phyloP scores from a whole-genome alignment of 2,329 filamentous ascomycete species.

The Neoscytalidium dimidiatum region DNA sequence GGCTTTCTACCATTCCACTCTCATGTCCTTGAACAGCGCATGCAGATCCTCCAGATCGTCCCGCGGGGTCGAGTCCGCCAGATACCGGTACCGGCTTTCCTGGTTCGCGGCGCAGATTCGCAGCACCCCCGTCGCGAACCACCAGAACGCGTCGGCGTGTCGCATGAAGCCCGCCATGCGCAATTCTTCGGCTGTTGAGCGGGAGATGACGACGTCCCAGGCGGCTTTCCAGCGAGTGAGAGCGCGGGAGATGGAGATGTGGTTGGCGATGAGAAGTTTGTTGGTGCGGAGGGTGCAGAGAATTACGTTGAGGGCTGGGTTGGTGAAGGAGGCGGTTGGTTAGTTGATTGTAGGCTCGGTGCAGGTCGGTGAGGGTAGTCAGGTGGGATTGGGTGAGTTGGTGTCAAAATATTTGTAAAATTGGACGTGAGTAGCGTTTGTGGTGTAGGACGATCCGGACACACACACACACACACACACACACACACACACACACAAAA shows the following conservation, averaged over 20 bases:
- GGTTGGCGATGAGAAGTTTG: constrained; percentile 10
- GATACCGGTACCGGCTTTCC: constrained; percentile 6
- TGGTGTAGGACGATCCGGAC: too few relatives aligned
- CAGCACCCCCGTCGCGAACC: constrained; percentile 22
- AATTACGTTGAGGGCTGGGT: constrained; percentile 14
- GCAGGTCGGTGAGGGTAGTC: too few relatives aligned
- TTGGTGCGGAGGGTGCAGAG: constrained; percentile 18
- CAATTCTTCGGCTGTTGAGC: not conserved
- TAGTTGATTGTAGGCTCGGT: too few relatives aligned
- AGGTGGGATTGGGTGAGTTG: too few relatives aligned
- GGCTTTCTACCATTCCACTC: too few relatives aligned
- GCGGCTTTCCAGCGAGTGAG: constrained; percentile 24
- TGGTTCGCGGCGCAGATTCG: constrained; percentile 2
- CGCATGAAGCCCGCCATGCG: constrained; percentile 22
- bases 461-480: too few relatives aligned
- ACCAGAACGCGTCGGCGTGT: constrained; percentile 25
- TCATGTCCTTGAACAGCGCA: constrained; percentile 7
- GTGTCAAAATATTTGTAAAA: too few relatives aligned
- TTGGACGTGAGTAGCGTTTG: too few relatives aligned
- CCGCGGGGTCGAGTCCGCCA: constrained; percentile 16
- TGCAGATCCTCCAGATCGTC: constrained; percentile 22
- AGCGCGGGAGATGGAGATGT: constrained; percentile 19
- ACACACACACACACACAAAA: too few relatives aligned
- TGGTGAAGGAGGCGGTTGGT: not conserved
- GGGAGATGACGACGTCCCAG: constrained; percentile 18